Evolutionary conservation across 495 filamentous ascomycete species (phyloP).

Genomic region (Daldinia childiae): DNA sequence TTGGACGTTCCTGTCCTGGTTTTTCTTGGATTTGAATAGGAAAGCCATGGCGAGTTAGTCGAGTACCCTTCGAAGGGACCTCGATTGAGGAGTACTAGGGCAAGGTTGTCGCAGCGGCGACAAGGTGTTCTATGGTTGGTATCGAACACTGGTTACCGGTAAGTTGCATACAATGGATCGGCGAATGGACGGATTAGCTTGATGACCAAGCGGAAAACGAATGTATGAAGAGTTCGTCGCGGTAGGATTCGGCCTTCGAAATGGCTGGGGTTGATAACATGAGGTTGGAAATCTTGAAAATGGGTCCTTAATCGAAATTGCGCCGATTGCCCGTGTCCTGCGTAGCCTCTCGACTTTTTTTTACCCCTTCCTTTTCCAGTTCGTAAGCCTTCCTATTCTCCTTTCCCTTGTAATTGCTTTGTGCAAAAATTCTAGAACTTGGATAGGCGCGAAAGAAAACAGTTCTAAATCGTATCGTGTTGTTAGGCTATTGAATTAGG

Average conservation of each 20-base stretch:
- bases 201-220: conserved; percentile 12
- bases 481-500: conserved; percentile 13
- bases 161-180: conserved; percentile 17
- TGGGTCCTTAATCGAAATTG: conserved; percentile 39
- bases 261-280: conserved; percentile 42
- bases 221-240: conserved; percentile 23
- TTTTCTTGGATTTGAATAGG: conserved; percentile 77
- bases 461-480: conserved; percentile 1
- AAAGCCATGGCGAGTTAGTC: conserved; percentile 68
- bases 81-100: conserved; percentile 25
- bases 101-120: conserved; percentile 33
- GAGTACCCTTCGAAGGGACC: conserved; percentile 39
- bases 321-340: conserved; percentile 31
- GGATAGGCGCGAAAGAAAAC: conserved; percentile 7
- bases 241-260: conserved; percentile 20
- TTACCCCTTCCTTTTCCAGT: conserved; percentile 15
- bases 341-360: conserved; percentile 43
- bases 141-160: conserved; percentile 9
- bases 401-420: conserved; percentile 16
- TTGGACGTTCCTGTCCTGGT: conserved; percentile 59
- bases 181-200: conserved; percentile 11
- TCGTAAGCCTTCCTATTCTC: conserved; percentile 29
- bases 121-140: conserved; percentile 5
- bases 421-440: neutral
- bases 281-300: conserved; percentile 40